These are phyloP conservation scores for Fusarium oligoseptatum DNA, from an alignment of 2,329 filamentous ascomycete species.

Conservation along the genomic window DNA sequence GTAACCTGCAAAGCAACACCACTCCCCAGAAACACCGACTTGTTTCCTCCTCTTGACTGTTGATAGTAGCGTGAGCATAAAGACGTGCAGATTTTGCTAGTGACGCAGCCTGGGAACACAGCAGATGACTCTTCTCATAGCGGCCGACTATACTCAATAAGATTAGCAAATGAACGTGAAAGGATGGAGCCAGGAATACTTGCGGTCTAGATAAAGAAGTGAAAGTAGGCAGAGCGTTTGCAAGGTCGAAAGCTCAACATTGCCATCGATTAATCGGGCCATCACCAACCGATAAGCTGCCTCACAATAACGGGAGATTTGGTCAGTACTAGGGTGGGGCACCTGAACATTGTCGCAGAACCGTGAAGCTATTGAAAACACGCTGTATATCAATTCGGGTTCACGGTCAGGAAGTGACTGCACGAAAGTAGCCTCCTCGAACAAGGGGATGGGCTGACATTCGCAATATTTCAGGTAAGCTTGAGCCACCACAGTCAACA, in stretches of 20 bases:
- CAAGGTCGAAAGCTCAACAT: constrained; percentile 12
- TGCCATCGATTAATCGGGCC: background rate
- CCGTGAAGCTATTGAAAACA: background rate
- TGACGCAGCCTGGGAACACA: constrained; percentile 2
- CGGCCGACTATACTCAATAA: background rate
- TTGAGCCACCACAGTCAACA: background rate
- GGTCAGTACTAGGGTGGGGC: background rate
- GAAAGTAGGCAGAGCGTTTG: constrained; percentile 13
- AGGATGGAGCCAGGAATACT: background rate
- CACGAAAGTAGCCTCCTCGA: constrained; percentile 5
- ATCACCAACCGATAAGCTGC: constrained; percentile 1
- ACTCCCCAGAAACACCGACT: constrained; percentile 8
- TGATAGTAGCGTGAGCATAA: background rate
- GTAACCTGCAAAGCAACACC: background rate
- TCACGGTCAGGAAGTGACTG: background rate
- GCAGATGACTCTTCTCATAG: background rate
- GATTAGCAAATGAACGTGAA: background rate
- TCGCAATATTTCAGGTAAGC: constrained; percentile 16
- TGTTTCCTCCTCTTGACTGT: background rate
- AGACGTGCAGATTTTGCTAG: background rate
- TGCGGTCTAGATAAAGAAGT: background rate
- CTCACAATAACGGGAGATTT: background rate
- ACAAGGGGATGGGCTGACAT: constrained; percentile 18
- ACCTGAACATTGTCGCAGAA: background rate
- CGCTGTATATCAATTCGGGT: background rate